Percentiles rank a stretch among this genome's conserved stretches.
Conservation (phyloP, 176 grass and related monocot genomes). For the Bromus sterilis region DNA sequence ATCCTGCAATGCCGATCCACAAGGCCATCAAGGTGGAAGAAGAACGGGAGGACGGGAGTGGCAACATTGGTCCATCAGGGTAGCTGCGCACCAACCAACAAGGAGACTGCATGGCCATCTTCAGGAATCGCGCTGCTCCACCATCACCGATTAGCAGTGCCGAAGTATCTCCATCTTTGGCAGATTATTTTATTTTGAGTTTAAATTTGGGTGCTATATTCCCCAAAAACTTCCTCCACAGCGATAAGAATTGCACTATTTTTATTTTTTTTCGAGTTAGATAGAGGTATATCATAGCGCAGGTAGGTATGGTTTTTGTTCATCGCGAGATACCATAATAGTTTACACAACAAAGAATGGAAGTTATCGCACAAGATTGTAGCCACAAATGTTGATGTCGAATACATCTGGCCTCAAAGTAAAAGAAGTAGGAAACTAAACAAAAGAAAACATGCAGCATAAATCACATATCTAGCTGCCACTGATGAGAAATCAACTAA, state of each 20-base stretch:
- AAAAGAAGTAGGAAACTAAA: too few relatives aligned
- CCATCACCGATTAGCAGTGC: background rate
- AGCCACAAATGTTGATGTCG: background rate
- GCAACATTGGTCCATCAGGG: background rate
- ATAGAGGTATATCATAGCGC: too few relatives aligned
- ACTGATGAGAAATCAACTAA: background rate
- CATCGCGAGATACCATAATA: background rate
- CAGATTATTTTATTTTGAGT: background rate
- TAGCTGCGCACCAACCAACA: background rate
- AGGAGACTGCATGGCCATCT: background rate
- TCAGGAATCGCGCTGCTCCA: conserved; percentile 2
- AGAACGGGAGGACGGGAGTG: background rate
- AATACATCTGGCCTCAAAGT: background rate
- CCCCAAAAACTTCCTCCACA: background rate
- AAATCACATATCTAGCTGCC: background rate
- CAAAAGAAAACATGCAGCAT: background rate
- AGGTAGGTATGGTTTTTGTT: background rate
- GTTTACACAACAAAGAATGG: background rate
- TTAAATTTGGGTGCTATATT: background rate
- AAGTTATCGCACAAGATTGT: background rate
- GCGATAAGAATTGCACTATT: background rate
- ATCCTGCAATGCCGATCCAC: background rate
- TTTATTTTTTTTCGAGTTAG: too few relatives aligned
- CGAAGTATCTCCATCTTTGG: background rate
- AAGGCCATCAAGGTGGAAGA: conserved; percentile 11